These are phyloP conservation scores for Pseudoscleropodium purum DNA, from an alignment of 225 moss, liverwort and hornwort species.

Conservation along the genomic window DNA sequence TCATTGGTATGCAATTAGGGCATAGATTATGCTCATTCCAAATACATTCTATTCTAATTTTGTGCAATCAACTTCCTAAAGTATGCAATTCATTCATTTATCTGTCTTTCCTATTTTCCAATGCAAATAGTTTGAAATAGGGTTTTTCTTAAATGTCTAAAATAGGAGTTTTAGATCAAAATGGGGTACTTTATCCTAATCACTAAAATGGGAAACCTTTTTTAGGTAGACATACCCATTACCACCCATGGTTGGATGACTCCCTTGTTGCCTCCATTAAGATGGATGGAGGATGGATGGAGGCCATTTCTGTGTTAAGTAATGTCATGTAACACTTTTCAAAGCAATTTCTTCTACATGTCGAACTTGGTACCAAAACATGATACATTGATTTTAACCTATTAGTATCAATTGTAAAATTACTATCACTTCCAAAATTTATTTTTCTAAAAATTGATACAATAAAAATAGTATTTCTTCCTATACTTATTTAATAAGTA, in stretches of 20 bases:
- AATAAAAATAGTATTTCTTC: not conserved
- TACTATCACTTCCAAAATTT: too few relatives aligned
- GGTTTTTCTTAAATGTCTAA: rapidly evolving
- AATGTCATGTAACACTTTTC: not conserved
- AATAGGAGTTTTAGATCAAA: rapidly evolving
- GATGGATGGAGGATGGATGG: not conserved
- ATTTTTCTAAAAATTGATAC: not conserved
- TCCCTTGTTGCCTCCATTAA: rapidly evolving
- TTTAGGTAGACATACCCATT: too few relatives aligned
- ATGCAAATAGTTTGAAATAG: rapidly evolving
- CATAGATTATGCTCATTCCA: rapidly evolving
- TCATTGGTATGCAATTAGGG: too few relatives aligned
- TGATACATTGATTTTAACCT: not conserved
- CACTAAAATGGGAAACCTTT: too few relatives aligned
- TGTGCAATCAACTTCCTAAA: not conserved
- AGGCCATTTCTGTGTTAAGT: rapidly evolving
- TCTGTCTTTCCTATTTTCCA: not conserved
- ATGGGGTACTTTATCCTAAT: not conserved
- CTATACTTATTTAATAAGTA: not conserved
- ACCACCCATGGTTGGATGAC: rapidly evolving
- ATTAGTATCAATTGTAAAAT: not conserved
- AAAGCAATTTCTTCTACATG: too few relatives aligned
- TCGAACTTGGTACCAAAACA: rapidly evolving
- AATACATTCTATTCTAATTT: not conserved
- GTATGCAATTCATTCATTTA: too few relatives aligned